Conservation (phyloP, 2,329 filamentous ascomycete genomes). For the Neocucurbitaria cava region DNA sequence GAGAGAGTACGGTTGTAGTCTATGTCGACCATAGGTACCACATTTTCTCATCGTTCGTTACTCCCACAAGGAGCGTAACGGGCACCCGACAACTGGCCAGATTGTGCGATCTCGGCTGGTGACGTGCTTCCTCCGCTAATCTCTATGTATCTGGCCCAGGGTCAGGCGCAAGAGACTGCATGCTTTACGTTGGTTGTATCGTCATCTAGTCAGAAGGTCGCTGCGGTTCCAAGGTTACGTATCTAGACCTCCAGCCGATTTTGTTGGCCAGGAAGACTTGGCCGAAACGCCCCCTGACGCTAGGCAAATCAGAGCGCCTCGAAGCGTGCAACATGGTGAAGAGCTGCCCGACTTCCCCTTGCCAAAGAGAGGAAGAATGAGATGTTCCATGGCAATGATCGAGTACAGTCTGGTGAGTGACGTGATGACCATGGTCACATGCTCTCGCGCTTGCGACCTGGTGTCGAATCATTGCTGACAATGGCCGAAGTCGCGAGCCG, state of each 20-base stretch:
- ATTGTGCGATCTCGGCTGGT: background rate
- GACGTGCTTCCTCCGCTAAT: background rate
- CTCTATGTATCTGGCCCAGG: background rate
- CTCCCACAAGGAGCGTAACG: background rate
- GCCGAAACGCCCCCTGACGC: slow-evolving; percentile 8
- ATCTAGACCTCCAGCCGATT: background rate
- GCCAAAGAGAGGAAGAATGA: background rate
- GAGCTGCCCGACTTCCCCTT: background rate
- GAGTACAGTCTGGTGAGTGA: background rate
- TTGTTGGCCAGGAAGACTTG: slow-evolving; percentile 1
- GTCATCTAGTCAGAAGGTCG: background rate
- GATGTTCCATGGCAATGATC: background rate
- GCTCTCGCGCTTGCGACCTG: slow-evolving; percentile 8
- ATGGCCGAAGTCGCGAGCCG: background rate
- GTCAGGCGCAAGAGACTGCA: background rate
- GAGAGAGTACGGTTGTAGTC: too few relatives aligned
- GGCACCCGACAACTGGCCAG: background rate
- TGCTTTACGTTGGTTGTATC: background rate
- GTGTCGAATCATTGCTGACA: background rate
- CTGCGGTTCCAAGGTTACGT: background rate
- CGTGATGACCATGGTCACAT: slow-evolving; percentile 11
- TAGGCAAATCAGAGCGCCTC: slow-evolving; percentile 2
- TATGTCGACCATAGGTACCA: too few relatives aligned
- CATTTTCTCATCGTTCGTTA: background rate
- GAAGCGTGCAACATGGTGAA: background rate